These are phyloP conservation scores for Amyloporia xantha DNA, from an alignment of 768 basidiomycete genomes.

Conservation along the genomic window DNA sequence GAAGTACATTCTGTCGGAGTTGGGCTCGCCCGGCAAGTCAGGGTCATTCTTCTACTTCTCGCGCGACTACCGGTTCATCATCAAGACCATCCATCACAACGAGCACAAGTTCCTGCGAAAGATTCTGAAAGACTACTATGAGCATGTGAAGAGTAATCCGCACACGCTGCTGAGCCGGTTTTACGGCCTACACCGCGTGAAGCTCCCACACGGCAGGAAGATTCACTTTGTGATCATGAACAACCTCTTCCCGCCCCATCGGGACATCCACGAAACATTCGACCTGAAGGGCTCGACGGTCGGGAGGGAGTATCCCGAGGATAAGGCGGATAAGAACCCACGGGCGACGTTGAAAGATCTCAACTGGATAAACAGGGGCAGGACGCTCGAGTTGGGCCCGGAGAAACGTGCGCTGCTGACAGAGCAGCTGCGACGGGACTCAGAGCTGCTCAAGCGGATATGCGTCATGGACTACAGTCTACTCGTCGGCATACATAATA, in stretches of 20 bases:
- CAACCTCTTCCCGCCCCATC: constrained; percentile 96
- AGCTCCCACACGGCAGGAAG: constrained; percentile 87
- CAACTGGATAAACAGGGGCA: constrained; percentile 86
- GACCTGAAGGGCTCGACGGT: constrained; percentile 95
- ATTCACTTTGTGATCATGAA: constrained; percentile 99
- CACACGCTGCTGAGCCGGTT: constrained; percentile 92
- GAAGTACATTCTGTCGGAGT: constrained; percentile 96
- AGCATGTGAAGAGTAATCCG: constrained; percentile 83
- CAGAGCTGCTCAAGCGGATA: constrained; percentile 75
- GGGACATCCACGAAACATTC: constrained; percentile 96
- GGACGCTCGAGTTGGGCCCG: constrained; percentile 84
- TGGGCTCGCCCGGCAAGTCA: constrained; percentile 97
- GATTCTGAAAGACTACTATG: constrained; percentile 79
- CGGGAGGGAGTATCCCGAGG: constrained; percentile 82
- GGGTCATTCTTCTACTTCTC: constrained; percentile 99
- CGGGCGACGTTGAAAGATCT: constrained; percentile 91
- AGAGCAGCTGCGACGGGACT: constrained; percentile 86
- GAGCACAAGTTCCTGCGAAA: constrained; percentile 91
- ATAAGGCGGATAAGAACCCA: constrained; percentile 69
- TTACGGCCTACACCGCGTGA: constrained; percentile 96
- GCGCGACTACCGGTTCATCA: constrained; percentile 97
- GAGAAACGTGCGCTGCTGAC: constrained; percentile 88
- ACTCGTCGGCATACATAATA: constrained; percentile 89
- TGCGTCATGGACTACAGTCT: constrained; percentile 97
- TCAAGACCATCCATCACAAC: constrained; percentile 94